phyloP scores from a whole-genome alignment of 164 flowering plant species.

The Piper betle region DNA sequence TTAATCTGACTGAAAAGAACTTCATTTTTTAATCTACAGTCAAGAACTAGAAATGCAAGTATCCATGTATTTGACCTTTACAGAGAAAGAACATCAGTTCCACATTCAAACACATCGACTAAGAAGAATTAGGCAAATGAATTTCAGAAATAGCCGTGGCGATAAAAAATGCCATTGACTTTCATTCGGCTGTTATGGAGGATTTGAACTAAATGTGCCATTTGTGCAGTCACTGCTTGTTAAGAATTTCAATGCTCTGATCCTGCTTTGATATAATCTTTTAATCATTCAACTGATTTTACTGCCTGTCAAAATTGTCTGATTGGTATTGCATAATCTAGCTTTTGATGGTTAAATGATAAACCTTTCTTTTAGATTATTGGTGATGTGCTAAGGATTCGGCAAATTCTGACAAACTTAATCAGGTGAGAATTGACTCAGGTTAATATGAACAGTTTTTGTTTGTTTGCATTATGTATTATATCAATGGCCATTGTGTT shows the following conservation, averaged over 20 bases:
- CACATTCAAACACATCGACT: no score
- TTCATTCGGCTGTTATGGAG: conserved; percentile 94
- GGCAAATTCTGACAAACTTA: conserved; percentile 95
- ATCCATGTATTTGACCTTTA: no score
- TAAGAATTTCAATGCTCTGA: no score
- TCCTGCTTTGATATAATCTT: background rate
- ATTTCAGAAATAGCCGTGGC: conserved; percentile 88
- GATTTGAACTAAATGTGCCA: conserved; percentile 24
- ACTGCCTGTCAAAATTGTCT: conserved; percentile 2
- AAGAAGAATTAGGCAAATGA: conserved; percentile 46
- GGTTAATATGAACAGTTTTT: no score
- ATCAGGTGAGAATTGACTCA: conserved; percentile 47
- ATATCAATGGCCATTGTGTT: no score
- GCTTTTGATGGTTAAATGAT: background rate
- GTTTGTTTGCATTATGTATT: no score
- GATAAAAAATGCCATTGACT: conserved; percentile 84
- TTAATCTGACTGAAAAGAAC: no score
- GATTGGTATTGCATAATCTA: conserved; percentile 41
- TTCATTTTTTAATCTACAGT: no score
- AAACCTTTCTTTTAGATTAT: conserved; percentile 39
- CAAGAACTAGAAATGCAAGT: no score
- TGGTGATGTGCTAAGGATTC: conserved; percentile 92
- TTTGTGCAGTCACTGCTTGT: no score
- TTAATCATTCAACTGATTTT: background rate
- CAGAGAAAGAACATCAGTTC: no score